Base-by-base conservation (phyloP, 1,284 basidiomycete species). In the Abortiporus biennis region DNA sequence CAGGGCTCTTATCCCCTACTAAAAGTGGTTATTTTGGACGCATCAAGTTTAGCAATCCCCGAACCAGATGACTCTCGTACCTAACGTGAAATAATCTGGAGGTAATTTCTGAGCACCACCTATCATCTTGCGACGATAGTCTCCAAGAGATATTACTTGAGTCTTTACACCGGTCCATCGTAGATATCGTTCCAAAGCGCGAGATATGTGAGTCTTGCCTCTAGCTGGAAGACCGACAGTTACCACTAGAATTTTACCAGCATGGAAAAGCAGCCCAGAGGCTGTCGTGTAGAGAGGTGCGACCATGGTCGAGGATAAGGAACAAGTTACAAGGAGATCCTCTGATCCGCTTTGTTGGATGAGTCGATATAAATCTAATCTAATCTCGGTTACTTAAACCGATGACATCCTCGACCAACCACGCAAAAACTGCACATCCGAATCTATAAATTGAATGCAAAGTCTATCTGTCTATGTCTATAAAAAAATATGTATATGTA, bases 131-230 rank as follows among this genome's bases (percentile, higher is more conserved):
- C 96, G 72, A 36, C 96, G 79, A 64, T 95, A 93, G 65, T 99
- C 95, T 19, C 96, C 96, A 3, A 99, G 72, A 2, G 91, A 94
- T 45, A 97, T 85, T 38, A 98, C 95, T 45, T 86, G 79, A 0
- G 92, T 95, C 64, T 95, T 96, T 49, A 99, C 90, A 32, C 96
- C 95, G 58, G 94, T 88, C 96, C 96, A 99, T 56, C 92, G 78
- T 1, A 99, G 77, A 64, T 99, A 99, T 19, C 96, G 82, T 61
- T 99, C 94, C 22, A 99, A 76, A 15, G 95, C 85, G 41, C 95
- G 80, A 1, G 93, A 94, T 44, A 99, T 89, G 63, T 99, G 96
- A 0, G 94, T 98, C 68, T 98, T 98, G 36, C 94, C 94, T 40
- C 94, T 78, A 4, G 91, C 92, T 20, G 93, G 94, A 1, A 97